Evolutionary conservation across 192 early-diverging fungal genomes (phyloP), one percentile per base, ranked within the genome.

Genomic region (Irineochytrium annulatum): DNA sequence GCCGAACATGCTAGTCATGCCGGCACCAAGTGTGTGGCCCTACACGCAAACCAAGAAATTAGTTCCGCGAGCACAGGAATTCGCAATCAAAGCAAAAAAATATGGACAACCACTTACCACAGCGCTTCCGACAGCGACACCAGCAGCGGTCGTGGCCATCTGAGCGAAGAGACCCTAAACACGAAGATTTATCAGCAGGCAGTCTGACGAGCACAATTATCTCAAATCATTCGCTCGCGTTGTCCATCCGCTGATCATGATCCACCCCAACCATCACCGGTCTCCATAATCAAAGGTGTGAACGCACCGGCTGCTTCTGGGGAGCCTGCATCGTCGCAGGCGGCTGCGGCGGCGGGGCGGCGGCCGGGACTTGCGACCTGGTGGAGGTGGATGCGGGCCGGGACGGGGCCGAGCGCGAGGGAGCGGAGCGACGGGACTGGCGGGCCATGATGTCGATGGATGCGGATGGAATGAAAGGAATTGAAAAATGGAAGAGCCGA

Each of bases 141-240:
- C 91, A 43, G 89, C 93, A 54, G 91, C 93, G 22, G 93, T 94
- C 16, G 91, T 77, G n/a, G 91, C 93, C 90, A 94, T 92, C 75
- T 93, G 84, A 32, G 82, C 84, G 63, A 88, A 87, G 61, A 91
- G 59, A 35, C 86, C 35, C 52, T 63, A 48, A 31, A 34, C 29
- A 37, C 51, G 43, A 35, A 0, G 48, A 35, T 20, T n/a, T 14
- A 11, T 34, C 27, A 24, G 43, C 17, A 27, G 28, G 33, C 4
- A 17, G 13, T 17, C 19, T 43, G 29, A 44, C 5, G 55, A 13
- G 16, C 55, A 22, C 34, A n/a, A 17, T 39, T 11, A 22, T 22
- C n/a, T n/a, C n/a, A n/a, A n/a, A n/a, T n/a, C n/a, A n/a, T n/a
- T n/a, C n/a, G n/a, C n/a, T n/a, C n/a, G n/a, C n/a, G n/a, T n/a